Evolutionary conservation across 352 stramenopile genomes (phyloP).

Genomic region (Peronospora destructor): DNA sequence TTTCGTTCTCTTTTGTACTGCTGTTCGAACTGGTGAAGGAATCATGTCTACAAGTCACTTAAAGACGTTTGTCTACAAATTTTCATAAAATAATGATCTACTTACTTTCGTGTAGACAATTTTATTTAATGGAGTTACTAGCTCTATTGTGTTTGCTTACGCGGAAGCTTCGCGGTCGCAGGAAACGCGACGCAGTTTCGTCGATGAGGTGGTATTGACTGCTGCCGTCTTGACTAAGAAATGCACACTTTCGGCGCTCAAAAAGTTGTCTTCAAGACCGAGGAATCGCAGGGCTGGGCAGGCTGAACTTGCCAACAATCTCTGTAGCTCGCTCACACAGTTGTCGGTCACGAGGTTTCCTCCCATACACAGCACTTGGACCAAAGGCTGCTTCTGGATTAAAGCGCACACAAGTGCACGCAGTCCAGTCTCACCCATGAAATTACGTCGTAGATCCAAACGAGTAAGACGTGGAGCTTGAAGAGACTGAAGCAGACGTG

Average conservation of each 20-base stretch:
- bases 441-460: constrained; percentile 63
- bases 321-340: constrained; percentile 44
- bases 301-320: constrained; percentile 26
- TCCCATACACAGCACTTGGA: constrained; percentile 70
- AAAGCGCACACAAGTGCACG: constrained; percentile 36
- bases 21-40: too few species aligned
- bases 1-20: neutral
- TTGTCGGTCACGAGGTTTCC: constrained; percentile 81
- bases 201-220: constrained; percentile 33
- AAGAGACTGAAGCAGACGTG: constrained; percentile 32
- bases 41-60: neutral
- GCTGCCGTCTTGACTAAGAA: constrained; percentile 51
- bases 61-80: constrained; percentile 14
- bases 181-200: constrained; percentile 44
- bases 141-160: constrained; percentile 21
- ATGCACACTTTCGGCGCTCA: constrained; percentile 55
- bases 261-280: constrained; percentile 76
- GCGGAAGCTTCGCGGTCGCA: constrained; percentile 26
- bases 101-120: constrained; percentile 9
- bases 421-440: constrained; percentile 59
- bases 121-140: constrained; percentile 17
- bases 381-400: constrained; percentile 16
- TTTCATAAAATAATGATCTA: neutral
- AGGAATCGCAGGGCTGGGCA: constrained; percentile 60
- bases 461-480: constrained; percentile 34